Base-by-base conservation (phyloP, 176 grass and related monocot genomes). In the Raddia guianensis region DNA sequence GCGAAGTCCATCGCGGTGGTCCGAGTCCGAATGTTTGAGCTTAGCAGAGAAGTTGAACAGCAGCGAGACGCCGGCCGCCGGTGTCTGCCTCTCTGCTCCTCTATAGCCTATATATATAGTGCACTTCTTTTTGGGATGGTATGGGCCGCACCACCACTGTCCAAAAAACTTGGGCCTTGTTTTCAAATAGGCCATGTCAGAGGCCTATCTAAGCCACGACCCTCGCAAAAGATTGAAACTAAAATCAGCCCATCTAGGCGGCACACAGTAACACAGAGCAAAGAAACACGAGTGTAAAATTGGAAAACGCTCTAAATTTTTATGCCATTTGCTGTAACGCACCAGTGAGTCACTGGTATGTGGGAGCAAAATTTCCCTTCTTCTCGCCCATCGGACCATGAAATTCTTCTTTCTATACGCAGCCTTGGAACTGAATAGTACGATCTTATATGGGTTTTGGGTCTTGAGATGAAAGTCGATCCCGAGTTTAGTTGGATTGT, bases 1-100 rank as follows among this genome's bases (percentile, higher is more conserved):
- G 89, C 71, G 83, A 85, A 85, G 11, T 96, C 97, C 97, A 96
- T 99, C 14, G 71, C 37, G 18, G 63, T 19, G 54, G 40, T 49
- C 6, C 18, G 48, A 40, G 67, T 13, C 27, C 44, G 47, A 13
- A 12, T 12, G 21, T 46, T 50, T 74, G 58, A 54, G 4, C 87
- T 90, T 86, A 66, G 54, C 59, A 6, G 59, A 72, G 78, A 78
- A 89, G 87, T 66, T 66, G 66, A 16, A 75, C 42, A 47, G 60
- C 5, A 33, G 63, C 47, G 14, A 5, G 14, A 56, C 62, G 27
- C 20, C 21, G 70, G 19, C 34, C 13, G 48, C 3, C 46, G 6
- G 9, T 7, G 8, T 67, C 27, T 37, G 3, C 42, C 54, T 27
- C 53, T 50, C 5, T n/a, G n/a, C n/a, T n/a, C n/a, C n/a, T n/a